Evolutionary conservation across 345 rosid species (phyloP).

Genomic region (Eucalyptus sideroxylon): DNA sequence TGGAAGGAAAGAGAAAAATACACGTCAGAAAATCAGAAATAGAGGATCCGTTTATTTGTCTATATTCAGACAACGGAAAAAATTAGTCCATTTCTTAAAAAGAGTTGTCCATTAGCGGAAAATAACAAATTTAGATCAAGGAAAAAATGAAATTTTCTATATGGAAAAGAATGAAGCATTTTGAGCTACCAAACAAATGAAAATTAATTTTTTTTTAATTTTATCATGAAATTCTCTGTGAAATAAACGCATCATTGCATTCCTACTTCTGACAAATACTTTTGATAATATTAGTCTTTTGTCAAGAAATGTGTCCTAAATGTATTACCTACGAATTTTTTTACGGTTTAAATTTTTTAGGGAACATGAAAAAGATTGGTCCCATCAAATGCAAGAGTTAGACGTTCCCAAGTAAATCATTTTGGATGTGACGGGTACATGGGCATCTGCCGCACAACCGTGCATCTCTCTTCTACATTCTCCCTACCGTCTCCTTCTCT

Average conservation of each 20-base stretch:
- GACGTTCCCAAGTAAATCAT: not conserved
- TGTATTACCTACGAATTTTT: not conserved
- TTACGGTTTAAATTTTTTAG: not conserved
- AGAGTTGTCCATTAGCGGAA: not conserved
- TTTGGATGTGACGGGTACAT: not conserved
- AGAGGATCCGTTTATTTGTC: not conserved
- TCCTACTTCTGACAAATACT: not conserved
- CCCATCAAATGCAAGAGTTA: not conserved
- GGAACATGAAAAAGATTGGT: not conserved
- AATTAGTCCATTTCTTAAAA: not conserved
- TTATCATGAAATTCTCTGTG: not conserved
- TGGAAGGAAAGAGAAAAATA: not conserved
- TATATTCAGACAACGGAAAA: not conserved
- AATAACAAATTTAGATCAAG: not conserved
- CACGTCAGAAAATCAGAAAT: not conserved
- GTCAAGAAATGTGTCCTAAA: not conserved
- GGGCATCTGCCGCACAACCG: not conserved
- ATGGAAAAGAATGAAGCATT: not conserved
- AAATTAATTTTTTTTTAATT: accelerated
- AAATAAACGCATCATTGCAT: not conserved
- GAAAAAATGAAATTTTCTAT: not conserved
- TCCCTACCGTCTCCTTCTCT: not conserved
- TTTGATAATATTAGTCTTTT: not conserved
- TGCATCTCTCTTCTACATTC: not conserved
- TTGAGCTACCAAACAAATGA: not conserved